Evolutionary conservation across 768 basidiomycete species (phyloP).

Genomic region (Termitomyces sp.): DNA sequence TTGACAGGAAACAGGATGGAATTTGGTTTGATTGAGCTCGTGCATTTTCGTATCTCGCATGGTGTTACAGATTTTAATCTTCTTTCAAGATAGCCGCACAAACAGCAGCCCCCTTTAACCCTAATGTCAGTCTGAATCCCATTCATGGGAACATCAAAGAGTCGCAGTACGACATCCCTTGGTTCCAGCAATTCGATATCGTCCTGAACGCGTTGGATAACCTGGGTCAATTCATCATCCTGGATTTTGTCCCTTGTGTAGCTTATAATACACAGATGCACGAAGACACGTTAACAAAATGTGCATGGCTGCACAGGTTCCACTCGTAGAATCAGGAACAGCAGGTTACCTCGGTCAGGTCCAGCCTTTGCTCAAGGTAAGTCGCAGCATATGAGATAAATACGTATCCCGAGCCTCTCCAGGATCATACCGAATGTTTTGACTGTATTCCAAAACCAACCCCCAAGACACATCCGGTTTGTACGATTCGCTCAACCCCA

Average conservation of each 20-base stretch:
- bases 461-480: conserved; percentile 94
- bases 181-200: conserved; percentile 89
- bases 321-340: conserved; percentile 93
- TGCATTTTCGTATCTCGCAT: not conserved
- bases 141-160: conserved; percentile 97
- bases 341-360: conserved; percentile 97
- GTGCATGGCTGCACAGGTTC: conserved; percentile 90
- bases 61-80: not conserved
- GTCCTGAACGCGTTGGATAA: conserved; percentile 97
- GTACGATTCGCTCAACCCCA: conserved; percentile 95
- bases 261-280: conserved; percentile 52
- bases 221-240: conserved; percentile 55
- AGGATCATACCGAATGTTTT: conserved; percentile 93
- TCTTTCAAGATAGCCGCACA: conserved; percentile 67
- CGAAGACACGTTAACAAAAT: conserved; percentile 95
- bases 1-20: not conserved
- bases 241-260: not conserved
- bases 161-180: conserved; percentile 78
- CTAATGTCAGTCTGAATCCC: conserved; percentile 79
- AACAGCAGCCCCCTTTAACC: conserved; percentile 81
- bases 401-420: not conserved
- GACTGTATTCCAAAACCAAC: conserved; percentile 93
- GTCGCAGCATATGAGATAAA: conserved; percentile 2
- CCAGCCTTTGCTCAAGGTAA: conserved; percentile 84
- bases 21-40: not conserved